A percentile compares a stretch with the other conserved stretches of the same genome.
Evolutionary conservation across 2,329 filamentous ascomycete genomes (phyloP).

Genomic region (Neocatenulostroma microsporum): DNA sequence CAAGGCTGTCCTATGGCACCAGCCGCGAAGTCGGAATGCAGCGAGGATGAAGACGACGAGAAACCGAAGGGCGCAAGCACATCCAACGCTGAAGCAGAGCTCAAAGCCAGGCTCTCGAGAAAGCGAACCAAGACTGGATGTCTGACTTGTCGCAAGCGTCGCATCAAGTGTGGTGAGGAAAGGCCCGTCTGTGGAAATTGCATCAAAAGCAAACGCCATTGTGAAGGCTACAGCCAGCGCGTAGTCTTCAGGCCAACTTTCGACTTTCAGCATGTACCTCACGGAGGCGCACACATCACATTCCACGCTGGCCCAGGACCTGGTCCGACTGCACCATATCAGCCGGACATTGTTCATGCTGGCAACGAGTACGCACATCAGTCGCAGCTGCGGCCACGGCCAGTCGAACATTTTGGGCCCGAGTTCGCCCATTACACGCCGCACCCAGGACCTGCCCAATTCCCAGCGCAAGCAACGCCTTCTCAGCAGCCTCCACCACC

Average conservation of each 20-base stretch:
- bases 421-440: background rate
- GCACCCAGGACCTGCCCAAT: too few relatives aligned
- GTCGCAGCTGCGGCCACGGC: conserved; percentile 2
- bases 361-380: too few relatives aligned
- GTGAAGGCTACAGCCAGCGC: conserved; percentile 75
- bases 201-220: conserved; percentile 74
- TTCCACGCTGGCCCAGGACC: conserved; percentile 25
- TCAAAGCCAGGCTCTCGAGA: conserved; percentile 26
- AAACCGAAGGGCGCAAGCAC: conserved; percentile 10
- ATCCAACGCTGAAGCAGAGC: conserved; percentile 20
- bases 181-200: conserved; percentile 76
- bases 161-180: conserved; percentile 95
- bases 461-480: too few relatives aligned
- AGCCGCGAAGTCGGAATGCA: background rate
- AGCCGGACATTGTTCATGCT: conserved; percentile 2
- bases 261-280: conserved; percentile 43
- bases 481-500: background rate
- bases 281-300: conserved; percentile 33
- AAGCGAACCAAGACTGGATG: conserved; percentile 90
- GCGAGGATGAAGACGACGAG: conserved; percentile 2
- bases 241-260: conserved; percentile 72
- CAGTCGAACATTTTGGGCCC: conserved; percentile 4
- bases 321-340: conserved; percentile 7
- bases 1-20: conserved; percentile 3
- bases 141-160: conserved; percentile 83